These are phyloP conservation scores for Populus tomentosa DNA, from an alignment of 441 rosid species.

Conservation along the genomic window DNA sequence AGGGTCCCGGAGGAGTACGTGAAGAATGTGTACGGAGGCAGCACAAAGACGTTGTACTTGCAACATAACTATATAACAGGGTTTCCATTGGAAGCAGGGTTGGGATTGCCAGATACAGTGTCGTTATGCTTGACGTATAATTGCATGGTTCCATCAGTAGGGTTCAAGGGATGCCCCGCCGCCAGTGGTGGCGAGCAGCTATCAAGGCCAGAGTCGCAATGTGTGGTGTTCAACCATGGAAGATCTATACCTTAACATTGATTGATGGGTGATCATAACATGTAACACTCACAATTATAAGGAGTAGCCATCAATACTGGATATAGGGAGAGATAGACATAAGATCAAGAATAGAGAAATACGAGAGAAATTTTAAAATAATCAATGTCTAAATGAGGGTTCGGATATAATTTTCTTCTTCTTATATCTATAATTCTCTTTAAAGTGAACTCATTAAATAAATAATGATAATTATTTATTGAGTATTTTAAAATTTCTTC, in stretches of 20 bases:
- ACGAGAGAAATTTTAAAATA: no score
- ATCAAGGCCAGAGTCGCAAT: constrained; percentile 57
- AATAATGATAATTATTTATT: no score
- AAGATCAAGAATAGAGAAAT: no score
- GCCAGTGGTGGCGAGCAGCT: constrained; percentile 42
- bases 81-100: constrained; percentile 40
- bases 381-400: no score
- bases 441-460: no score
- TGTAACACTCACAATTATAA: no score
- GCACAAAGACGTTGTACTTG: constrained; percentile 53
- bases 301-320: no score
- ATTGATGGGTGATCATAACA: neutral
- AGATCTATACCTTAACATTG: constrained; percentile 16
- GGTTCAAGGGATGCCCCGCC: constrained; percentile 47
- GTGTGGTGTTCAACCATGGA: constrained; percentile 38
- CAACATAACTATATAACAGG: constrained; percentile 66
- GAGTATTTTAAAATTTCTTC: no score
- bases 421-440: no score
- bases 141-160: constrained; percentile 56
- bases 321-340: no score
- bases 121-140: constrained; percentile 72
- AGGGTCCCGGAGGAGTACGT: constrained; percentile 55
- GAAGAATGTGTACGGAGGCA: constrained; percentile 37
- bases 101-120: constrained; percentile 44
- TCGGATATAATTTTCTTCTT: no score